Conservation (phyloP, 164 flowering plant genomes). For the Akebia trifoliata region DNA sequence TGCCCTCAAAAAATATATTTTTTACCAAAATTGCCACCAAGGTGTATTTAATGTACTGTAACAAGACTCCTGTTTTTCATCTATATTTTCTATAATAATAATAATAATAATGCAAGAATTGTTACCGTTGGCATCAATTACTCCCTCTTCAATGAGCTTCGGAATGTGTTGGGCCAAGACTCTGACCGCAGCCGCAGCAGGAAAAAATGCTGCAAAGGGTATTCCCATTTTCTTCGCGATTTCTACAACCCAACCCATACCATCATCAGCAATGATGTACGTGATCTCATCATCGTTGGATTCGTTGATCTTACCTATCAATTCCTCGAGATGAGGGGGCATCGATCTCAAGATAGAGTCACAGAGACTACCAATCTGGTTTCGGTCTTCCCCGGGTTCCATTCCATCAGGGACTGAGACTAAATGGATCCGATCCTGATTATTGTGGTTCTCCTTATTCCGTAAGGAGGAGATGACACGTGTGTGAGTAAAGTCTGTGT, state of each 20-base stretch:
- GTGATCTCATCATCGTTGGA: background rate
- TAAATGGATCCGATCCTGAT: constrained; percentile 1
- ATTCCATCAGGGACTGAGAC: constrained; percentile 17
- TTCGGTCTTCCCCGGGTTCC: constrained; percentile 5
- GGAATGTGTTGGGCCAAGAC: background rate
- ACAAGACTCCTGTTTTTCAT: no score
- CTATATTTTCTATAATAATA: no score
- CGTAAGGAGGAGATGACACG: no score
- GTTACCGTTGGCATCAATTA: background rate
- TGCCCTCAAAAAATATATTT: no score
- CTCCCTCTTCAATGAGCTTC: background rate
- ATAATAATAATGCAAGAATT: no score
- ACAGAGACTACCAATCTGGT: background rate
- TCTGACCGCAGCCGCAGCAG: background rate
- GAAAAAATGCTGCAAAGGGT: constrained; percentile 7
- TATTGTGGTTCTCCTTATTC: no score
- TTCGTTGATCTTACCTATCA: constrained; percentile 9
- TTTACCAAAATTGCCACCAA: no score
- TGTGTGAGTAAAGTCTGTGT: no score
- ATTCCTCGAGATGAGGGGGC: constrained; percentile 8
- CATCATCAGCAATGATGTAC: constrained; percentile 11
- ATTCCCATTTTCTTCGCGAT: constrained; percentile 18
- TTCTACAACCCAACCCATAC: constrained; percentile 6
- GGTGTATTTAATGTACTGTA: no score
- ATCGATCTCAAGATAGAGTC: background rate